Base-by-base conservation (phyloP, 805 yeast species). In the Lipomyces sp. region DNA sequence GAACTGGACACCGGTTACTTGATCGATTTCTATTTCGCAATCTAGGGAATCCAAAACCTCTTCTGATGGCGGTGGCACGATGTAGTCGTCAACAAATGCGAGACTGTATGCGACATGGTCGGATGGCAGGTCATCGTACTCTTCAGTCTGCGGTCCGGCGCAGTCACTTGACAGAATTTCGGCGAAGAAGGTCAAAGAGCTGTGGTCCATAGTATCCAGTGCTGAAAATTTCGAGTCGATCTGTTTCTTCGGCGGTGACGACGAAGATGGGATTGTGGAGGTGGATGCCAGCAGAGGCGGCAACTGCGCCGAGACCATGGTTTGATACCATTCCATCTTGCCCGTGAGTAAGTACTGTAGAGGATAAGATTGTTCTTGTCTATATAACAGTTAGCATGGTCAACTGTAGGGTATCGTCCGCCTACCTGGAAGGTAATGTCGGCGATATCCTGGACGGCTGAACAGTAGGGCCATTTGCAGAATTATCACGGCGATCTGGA, bases 111-210 rank as follows among this genome's bases (percentile, higher is more conserved):
- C 64, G 42, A 64, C 53, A 45, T 59, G 63, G 18, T 45, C 39
- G 24, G 32, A 30, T 13, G n/a, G 15, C 53, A n/a, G 29, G 39
- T 57, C 60, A 10, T 32, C 54, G 30, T 42, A 42, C 29, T 42
- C 48, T n/a, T 56, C 57, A 13, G 66, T 48, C 39, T 55, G 39
- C 5, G 45, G 15, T 50, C 33, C 55, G 10, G 13, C 32, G 10
- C 11, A 2, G 32, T 42, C 56, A 39, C 53, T 59, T n/a, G 62
- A 60, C 24, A 61, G 15, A 18, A 64, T 33, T 53, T 64, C 68
- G 6, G 68, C 54, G 51, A 64, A 64, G 18, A 62, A 64, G 2
- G 65, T 64, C 6, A 64, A 34, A 10, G 63, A 59, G 34, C 59
- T 53, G 24, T 64, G 63, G 42, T 64, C 66, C 11, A 64, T 59